phyloP scores from a whole-genome alignment of 2,329 filamentous ascomycete genomes.

The Colletotrichum scovillei region DNA sequence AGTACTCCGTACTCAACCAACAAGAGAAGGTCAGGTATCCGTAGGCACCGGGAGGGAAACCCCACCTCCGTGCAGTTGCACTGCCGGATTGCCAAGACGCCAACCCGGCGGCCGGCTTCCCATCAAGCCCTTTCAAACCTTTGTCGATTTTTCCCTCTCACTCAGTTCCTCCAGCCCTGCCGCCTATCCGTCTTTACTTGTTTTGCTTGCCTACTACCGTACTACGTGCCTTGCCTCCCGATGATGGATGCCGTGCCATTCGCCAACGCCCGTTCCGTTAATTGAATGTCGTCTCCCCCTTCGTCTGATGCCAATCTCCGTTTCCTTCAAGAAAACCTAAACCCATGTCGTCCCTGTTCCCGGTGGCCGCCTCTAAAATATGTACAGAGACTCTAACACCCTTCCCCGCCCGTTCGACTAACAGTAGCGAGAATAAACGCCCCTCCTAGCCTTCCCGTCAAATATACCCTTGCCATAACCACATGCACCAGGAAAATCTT shows the following conservation, averaged over 20 bases:
- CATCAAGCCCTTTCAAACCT: constrained; percentile 3
- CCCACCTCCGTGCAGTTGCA: constrained; percentile 21
- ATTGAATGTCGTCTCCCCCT: too few species aligned
- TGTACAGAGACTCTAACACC: neutral
- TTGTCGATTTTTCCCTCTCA: neutral
- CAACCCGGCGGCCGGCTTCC: constrained; percentile 26
- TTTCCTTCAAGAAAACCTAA: neutral
- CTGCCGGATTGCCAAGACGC: constrained; percentile 33
- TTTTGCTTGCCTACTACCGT: neutral
- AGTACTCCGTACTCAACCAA: neutral
- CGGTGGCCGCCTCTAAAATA: neutral
- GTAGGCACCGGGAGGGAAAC: neutral
- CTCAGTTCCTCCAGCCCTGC: neutral
- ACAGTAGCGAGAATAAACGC: neutral
- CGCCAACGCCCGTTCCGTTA: neutral
- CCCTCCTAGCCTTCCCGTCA: neutral
- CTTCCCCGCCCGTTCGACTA: neutral
- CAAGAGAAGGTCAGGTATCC: neutral
- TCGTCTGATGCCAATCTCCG: too few species aligned
- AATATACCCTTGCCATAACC: neutral
- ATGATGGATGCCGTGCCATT: neutral
- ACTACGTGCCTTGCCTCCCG: neutral
- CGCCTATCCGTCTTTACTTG: neutral
- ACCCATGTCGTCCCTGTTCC: neutral
- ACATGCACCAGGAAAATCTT: neutral